Evolutionary conservation across 139 green algal species (phyloP).

Genomic region (Coccomyxa sp.): DNA sequence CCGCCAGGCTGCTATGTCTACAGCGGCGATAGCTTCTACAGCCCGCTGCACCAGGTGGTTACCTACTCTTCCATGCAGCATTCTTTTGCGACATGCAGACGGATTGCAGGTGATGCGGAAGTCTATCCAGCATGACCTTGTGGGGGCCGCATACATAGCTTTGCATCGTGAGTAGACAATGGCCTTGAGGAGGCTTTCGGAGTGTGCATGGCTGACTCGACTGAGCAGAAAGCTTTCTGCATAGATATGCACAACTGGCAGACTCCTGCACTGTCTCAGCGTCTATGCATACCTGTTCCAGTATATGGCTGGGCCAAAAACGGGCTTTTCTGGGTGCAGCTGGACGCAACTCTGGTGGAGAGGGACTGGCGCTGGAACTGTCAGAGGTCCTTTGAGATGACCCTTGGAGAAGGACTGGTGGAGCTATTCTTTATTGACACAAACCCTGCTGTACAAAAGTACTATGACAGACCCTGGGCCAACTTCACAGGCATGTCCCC

Average conservation of each 20-base stretch:
- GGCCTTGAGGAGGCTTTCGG: no score
- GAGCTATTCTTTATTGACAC: slow-evolving; percentile 70
- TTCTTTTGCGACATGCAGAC: no score
- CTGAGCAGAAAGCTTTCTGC: neutral
- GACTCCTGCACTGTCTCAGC: no score
- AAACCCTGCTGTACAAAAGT: slow-evolving; percentile 44
- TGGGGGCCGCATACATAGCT: no score
- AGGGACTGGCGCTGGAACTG: slow-evolving; percentile 50
- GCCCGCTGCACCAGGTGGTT: slow-evolving; percentile 15
- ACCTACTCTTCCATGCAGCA: no score
- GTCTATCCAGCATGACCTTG: no score
- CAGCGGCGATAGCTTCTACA: neutral
- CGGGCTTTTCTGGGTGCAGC: no score
- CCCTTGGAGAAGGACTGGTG: slow-evolving; percentile 15
- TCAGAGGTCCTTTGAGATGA: slow-evolving; percentile 22
- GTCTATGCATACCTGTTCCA: no score
- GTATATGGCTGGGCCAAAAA: no score
- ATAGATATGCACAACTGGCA: neutral
- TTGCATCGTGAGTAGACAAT: no score
- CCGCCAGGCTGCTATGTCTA: neutral
- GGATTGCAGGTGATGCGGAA: no score
- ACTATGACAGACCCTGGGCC: slow-evolving; percentile 34
- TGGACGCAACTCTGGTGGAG: slow-evolving; percentile 16
- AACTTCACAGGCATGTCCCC: slow-evolving; percentile 19
- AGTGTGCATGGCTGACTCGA: no score